These are phyloP conservation scores for Blechomonas ayalai DNA, from an alignment of 208 protist species.

Conservation along the genomic window DNA sequence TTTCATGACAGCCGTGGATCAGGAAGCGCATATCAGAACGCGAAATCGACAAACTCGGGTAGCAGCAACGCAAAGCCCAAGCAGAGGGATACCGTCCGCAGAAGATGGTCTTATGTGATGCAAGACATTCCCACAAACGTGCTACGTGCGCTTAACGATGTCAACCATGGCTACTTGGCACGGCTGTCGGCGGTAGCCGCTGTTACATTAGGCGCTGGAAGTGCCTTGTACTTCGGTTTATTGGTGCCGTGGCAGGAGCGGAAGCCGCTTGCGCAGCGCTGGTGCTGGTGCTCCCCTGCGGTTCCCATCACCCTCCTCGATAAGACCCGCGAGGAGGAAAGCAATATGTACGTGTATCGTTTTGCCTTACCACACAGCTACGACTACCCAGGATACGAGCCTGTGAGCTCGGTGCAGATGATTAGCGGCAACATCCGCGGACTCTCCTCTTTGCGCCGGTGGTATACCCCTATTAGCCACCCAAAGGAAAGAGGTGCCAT, in stretches of 20 bases:
- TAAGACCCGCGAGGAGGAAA: slow-evolving; percentile 37
- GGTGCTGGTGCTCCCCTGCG: slow-evolving; percentile 32
- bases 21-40: too few relatives aligned
- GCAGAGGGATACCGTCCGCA: too few relatives aligned
- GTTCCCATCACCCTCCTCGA: slow-evolving; percentile 75
- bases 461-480: slow-evolving; percentile 85
- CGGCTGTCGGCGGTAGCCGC: slow-evolving; percentile 24
- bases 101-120: slow-evolving; percentile 69
- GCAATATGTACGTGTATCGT: slow-evolving; percentile 56
- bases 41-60: too few relatives aligned
- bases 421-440: slow-evolving; percentile 33
- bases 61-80: too few relatives aligned
- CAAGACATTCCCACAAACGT: slow-evolving; percentile 51
- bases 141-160: slow-evolving; percentile 33
- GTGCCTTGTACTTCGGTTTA: slow-evolving; percentile 33
- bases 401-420: slow-evolving; percentile 74
- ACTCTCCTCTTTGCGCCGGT: slow-evolving; percentile 50
- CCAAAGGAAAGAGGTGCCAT: slow-evolving; percentile 68
- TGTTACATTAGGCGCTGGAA: slow-evolving; percentile 15
- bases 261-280: slow-evolving; percentile 65
- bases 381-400: slow-evolving; percentile 84
- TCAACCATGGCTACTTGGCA: slow-evolving; percentile 64
- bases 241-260: slow-evolving; percentile 42
- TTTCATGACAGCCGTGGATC: too few relatives aligned
- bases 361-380: slow-evolving; percentile 76